A percentile compares a stretch with the other conserved stretches of the same genome.
Conservation (phyloP, 208 protist genomes). For the Acanthamoeba healyi region DNA sequence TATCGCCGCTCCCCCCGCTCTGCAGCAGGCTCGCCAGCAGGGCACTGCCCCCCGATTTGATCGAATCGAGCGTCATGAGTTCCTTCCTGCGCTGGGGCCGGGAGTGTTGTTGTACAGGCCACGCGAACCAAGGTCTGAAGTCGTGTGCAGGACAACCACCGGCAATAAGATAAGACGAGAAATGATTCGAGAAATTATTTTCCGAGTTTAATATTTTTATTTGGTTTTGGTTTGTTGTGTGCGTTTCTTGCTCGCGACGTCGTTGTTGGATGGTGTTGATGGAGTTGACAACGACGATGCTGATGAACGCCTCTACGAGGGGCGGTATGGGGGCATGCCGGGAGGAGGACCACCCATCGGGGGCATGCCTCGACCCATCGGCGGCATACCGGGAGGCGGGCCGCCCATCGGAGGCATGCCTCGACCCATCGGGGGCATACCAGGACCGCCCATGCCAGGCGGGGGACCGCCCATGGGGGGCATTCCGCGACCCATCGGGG, state of each 20-base stretch:
- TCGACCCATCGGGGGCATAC: slow-evolving; percentile 59
- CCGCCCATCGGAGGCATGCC: slow-evolving; percentile 55
- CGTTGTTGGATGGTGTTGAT: neutral
- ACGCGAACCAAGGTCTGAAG: neutral
- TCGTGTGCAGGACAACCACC: neutral
- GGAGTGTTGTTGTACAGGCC: neutral
- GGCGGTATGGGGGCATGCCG: neutral
- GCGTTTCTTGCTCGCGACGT: neutral
- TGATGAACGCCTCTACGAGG: neutral
- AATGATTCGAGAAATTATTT: neutral
- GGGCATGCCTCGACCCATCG: slow-evolving; percentile 25
- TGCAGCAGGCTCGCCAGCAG: neutral
- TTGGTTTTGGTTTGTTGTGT: neutral
- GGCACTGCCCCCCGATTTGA: neutral
- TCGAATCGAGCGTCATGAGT: slow-evolving; percentile 16
- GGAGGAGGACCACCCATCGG: slow-evolving; percentile 16
- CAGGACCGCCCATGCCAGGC: slow-evolving; percentile 50
- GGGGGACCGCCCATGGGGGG: slow-evolving; percentile 52
- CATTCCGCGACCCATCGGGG: slow-evolving; percentile 52
- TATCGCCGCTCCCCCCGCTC: neutral
- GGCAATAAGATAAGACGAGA: neutral
- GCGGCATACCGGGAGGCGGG: neutral
- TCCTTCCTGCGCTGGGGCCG: no score
- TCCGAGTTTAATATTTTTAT: neutral
- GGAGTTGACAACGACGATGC: neutral